Percentiles rank a stretch among this genome's conserved stretches.
These are phyloP conservation scores for Cutaneotrichosporon sp. DNA, from an alignment of 1,284 basidiomycete genomes.

Conservation along the genomic window DNA sequence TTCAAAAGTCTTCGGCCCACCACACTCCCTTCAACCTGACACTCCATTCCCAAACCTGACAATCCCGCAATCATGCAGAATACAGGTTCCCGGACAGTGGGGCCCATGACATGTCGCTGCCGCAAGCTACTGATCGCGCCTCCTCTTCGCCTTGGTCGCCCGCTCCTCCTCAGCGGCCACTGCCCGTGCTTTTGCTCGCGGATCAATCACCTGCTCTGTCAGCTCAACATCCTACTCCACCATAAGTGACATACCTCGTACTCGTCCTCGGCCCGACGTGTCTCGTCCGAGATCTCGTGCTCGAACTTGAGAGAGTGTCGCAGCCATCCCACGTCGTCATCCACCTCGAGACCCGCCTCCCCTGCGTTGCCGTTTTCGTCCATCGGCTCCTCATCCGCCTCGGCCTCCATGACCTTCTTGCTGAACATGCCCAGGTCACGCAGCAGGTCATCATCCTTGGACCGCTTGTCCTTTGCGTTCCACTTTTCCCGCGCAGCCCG, in stretches of 20 bases:
- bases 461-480: constrained; percentile 51
- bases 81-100: neutral
- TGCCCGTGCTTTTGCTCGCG: constrained; percentile 48
- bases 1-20: too few relatives aligned
- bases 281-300: constrained; percentile 69
- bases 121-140: neutral
- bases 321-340: constrained; percentile 77
- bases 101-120: neutral
- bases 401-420: constrained; percentile 60
- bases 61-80: neutral
- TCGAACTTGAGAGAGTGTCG: constrained; percentile 72
- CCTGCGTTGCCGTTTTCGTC: constrained; percentile 39
- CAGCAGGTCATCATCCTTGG: constrained; percentile 71
- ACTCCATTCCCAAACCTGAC: neutral
- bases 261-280: constrained; percentile 75
- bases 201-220: constrained; percentile 50
- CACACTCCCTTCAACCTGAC: too few relatives aligned
- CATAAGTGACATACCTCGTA: constrained; percentile 68
- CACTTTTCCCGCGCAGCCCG: constrained; percentile 53
- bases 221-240: neutral
- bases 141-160: constrained; percentile 14
- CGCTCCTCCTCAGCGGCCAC: constrained; percentile 32
- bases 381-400: constrained; percentile 19
- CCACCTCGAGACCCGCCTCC: constrained; percentile 65
- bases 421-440: constrained; percentile 70